Conservation (phyloP, 192 early-diverging fungal species). For the Entomortierella beljakovae region DNA sequence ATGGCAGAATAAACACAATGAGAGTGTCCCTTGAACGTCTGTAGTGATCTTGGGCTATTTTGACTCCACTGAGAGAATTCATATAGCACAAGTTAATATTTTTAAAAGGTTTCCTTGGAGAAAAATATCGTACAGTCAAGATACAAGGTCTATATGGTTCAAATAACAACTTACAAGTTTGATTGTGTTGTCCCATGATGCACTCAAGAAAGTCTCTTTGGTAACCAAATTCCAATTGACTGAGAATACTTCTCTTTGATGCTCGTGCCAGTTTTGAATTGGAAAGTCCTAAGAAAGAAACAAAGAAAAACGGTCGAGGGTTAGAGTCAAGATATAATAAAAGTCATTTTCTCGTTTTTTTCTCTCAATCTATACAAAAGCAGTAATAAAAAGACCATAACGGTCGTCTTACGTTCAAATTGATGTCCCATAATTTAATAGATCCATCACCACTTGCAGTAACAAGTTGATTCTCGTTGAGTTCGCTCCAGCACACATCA, state of each 20-base stretch:
- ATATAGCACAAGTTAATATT: no score
- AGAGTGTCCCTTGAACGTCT: slow-evolving; percentile 90
- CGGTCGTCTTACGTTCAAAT: slow-evolving; percentile 77
- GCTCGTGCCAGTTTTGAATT: slow-evolving; percentile 92
- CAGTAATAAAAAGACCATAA: background rate
- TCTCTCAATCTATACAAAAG: slow-evolving; percentile 12
- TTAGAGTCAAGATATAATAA: no score
- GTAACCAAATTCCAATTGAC: slow-evolving; percentile 94
- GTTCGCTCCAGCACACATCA: slow-evolving; percentile 95
- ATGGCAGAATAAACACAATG: slow-evolving; percentile 92
- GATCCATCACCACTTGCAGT: slow-evolving; percentile 95
- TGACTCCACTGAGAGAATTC: slow-evolving; percentile 89
- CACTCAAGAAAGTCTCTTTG: slow-evolving; percentile 90
- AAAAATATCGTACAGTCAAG: no score
- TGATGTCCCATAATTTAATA: slow-evolving; percentile 95
- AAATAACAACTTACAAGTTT: slow-evolving; percentile 74
- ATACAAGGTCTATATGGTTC: no score
- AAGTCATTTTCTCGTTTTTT: no score
- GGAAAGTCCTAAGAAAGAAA: slow-evolving; percentile 77
- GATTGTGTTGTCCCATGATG: slow-evolving; percentile 96
- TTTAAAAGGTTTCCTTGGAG: no score
- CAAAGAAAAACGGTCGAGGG: background rate
- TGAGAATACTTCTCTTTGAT: slow-evolving; percentile 92
- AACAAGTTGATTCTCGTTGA: slow-evolving; percentile 94
- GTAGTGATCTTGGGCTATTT: slow-evolving; percentile 76